Base-by-base conservation (phyloP, 2,329 filamentous ascomycete species). In the Harringtonia lauricola region DNA sequence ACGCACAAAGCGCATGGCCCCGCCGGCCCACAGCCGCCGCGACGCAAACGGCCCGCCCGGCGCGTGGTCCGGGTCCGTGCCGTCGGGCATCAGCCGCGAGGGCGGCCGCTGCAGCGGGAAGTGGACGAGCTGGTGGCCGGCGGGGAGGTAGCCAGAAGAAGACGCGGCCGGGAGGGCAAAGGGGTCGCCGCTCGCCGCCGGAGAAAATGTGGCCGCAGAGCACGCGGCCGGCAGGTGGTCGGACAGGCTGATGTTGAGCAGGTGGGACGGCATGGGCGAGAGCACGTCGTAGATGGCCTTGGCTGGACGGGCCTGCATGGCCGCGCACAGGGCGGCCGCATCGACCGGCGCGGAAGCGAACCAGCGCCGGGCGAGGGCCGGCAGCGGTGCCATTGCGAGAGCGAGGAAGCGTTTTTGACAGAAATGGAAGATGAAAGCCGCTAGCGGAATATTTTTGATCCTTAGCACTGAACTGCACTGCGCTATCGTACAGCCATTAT, bases 11-110 rank as follows among this genome's bases (percentile, higher is more conserved):
- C 57, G 57, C 9, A 95, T 62, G 34, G 72, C 71, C 0, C 90
- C 92, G 28, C 89, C 88, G 14, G 86, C 86, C 92, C 92, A 98
- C 66, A 98, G 78, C 17, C 92, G 79, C 19, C 85, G 75, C 41
- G n/a, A n/a, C n/a, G 71, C 71, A 58, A 85, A 95, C 1, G 80
- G 79, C 4, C 59, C 58, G 2, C 83, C 86, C 1, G 90, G 90
- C 21, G 71, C 80, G 57, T 95, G 87, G 42, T 82, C 69, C 5
- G 76, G 68, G 59, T 96, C 90, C 1, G 89, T 94, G 45, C 92
- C 90, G 64, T 98, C 92, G 2, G 78, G 68, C 17, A 87, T 72
- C 36, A 96, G 74, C 29, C 68, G 53, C 8, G 72, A 74, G 14
- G 76, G 65, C 1, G 74, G 68, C 17, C 82, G 66, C 49, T 79